A percentile compares a stretch with the other conserved stretches of the same genome.
Conservation (phyloP, 2,329 filamentous ascomycete species). For the Stagonosporopsis tanaceti region DNA sequence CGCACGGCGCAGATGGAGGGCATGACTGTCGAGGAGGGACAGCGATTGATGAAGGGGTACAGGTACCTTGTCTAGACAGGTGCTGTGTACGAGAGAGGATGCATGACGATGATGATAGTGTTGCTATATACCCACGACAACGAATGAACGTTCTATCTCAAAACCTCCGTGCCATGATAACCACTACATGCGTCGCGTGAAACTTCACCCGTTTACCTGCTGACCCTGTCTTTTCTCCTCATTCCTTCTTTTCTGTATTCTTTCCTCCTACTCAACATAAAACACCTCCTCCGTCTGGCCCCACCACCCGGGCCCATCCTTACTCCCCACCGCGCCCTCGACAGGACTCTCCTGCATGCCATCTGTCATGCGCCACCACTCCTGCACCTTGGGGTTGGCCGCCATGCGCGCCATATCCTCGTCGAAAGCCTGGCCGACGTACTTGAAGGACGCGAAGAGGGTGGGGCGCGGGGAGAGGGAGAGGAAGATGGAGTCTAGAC, state of each 20-base stretch:
- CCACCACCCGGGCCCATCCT: constrained; percentile 65
- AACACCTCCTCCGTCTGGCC: constrained; percentile 74
- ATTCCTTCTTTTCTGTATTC: too few species aligned
- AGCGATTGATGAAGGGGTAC: constrained; percentile 39
- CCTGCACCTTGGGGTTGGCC: constrained; percentile 73
- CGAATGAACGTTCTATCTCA: not conserved
- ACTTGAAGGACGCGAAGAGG: constrained; percentile 80
- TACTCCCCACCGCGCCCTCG: constrained; percentile 54
- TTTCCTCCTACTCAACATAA: constrained; percentile 52
- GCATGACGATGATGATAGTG: not conserved
- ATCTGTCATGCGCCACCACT: constrained; percentile 86
- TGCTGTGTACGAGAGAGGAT: not conserved
- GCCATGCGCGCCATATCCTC: constrained; percentile 80
- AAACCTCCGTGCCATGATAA: too few species aligned
- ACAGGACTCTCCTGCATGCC: constrained; percentile 70
- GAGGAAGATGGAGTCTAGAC: constrained; percentile 63
- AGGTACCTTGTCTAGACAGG: constrained; percentile 41
- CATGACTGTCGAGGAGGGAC: constrained; percentile 39
- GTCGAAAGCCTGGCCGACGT: constrained; percentile 75
- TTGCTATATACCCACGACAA: not conserved
- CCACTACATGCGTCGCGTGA: too few species aligned
- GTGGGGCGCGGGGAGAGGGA: constrained; percentile 66
- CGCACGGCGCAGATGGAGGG: constrained; percentile 42
- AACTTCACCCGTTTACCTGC: too few species aligned
- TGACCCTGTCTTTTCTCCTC: too few species aligned